A percentile compares a stretch with the other conserved stretches of the same genome.
phyloP scores from a whole-genome alignment of 129 eudicot genomes.

The Saussurea involucrata region DNA sequence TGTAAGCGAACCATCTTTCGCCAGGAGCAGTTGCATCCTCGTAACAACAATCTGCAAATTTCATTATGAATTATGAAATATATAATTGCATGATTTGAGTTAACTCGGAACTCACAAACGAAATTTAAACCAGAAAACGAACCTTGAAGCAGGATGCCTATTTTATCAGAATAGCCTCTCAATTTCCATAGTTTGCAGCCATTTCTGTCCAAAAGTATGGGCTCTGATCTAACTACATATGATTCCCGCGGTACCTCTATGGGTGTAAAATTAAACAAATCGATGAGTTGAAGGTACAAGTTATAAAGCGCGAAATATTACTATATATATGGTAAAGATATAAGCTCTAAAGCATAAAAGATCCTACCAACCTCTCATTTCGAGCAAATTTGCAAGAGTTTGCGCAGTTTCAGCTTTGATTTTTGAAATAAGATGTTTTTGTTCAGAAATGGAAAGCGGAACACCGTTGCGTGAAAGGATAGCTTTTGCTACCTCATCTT shows the following conservation, averaged over 20 bases:
- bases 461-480: slow-evolving; percentile 32
- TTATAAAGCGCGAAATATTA: neutral
- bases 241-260: slow-evolving; percentile 28
- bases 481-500: slow-evolving; percentile 42
- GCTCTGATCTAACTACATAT: slow-evolving; percentile 44
- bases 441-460: slow-evolving; percentile 47
- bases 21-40: slow-evolving; percentile 11
- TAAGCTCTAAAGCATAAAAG: neutral
- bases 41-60: slow-evolving; percentile 31
- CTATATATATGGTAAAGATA: slow-evolving; percentile 12
- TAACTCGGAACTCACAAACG: neutral
- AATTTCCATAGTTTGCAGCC: slow-evolving; percentile 54
- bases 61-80: neutral
- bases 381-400: slow-evolving; percentile 35
- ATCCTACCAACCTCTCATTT: slow-evolving; percentile 36
- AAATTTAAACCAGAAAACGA: slow-evolving; percentile 4
- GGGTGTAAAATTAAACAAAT: neutral
- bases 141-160: slow-evolving; percentile 48
- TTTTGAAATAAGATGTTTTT: slow-evolving; percentile 27
- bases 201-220: slow-evolving; percentile 29
- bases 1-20: slow-evolving; percentile 44
- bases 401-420: slow-evolving; percentile 46
- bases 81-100: neutral
- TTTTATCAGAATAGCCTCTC: slow-evolving; percentile 29
- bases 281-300: slow-evolving; percentile 11